These are phyloP conservation scores for Termitomyces bulborhizus DNA, from an alignment of 768 basidiomycete genomes.

Conservation along the genomic window DNA sequence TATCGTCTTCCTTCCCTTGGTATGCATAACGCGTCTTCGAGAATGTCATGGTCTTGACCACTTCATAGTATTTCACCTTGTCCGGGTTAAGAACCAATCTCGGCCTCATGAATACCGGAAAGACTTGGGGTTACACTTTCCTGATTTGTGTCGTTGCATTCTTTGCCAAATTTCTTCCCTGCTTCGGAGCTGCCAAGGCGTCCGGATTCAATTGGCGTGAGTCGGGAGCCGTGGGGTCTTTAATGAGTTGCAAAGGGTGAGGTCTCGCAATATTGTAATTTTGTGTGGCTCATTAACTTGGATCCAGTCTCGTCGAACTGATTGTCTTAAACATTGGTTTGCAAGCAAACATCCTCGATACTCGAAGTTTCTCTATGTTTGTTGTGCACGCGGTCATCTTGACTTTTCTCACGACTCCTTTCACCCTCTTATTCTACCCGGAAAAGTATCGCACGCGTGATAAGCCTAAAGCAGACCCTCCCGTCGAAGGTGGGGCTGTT, in stretches of 20 bases:
- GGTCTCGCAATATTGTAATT: conserved; percentile 8
- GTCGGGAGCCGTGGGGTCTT: conserved; percentile 71
- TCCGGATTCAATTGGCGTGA: conserved; percentile 73
- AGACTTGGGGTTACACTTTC: conserved; percentile 78
- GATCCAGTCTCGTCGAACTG: conserved; percentile 64
- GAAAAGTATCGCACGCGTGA: conserved; percentile 42
- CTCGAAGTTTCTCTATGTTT: conserved; percentile 82
- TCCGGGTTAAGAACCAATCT: conserved; percentile 81
- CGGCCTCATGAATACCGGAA: conserved; percentile 65
- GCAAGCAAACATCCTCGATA: conserved; percentile 54
- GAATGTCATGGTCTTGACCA: not conserved
- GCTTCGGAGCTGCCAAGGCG: conserved; percentile 48
- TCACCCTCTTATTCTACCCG: conserved; percentile 76
- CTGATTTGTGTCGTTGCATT: conserved; percentile 73
- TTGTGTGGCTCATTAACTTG: not conserved
- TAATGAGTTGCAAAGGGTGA: conserved; percentile 91
- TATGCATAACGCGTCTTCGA: not conserved
- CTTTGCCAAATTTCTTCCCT: conserved; percentile 71
- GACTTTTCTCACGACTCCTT: conserved; percentile 81
- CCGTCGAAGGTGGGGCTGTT: conserved; percentile 17
- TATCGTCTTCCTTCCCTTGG: conserved; percentile 41
- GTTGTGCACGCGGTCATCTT: conserved; percentile 73
- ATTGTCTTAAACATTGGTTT: conserved; percentile 91
- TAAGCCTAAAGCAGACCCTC: conserved; percentile 13
- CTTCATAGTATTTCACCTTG: conserved; percentile 63